Evolutionary conservation across 2,329 filamentous ascomycete genomes (phyloP).

Genomic region (Phoma sp.): DNA sequence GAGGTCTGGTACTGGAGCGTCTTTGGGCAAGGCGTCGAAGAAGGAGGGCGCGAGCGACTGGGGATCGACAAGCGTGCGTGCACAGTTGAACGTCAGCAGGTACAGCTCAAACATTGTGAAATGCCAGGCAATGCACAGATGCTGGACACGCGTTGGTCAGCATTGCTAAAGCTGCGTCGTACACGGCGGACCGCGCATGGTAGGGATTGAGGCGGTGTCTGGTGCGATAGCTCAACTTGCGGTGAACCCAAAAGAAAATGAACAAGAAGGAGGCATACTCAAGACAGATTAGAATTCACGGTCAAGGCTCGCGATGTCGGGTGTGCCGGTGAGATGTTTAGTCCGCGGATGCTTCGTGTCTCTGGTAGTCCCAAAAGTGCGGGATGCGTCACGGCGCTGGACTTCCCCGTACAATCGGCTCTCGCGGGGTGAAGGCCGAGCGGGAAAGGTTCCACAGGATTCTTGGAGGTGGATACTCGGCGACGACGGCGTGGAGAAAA

Average conservation of each 20-base stretch:
- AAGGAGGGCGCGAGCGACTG: slow-evolving; percentile 76
- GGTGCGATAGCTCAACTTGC: background rate
- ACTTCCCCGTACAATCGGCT: slow-evolving; percentile 6
- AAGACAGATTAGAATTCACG: background rate
- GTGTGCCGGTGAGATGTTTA: background rate
- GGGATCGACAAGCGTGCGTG: slow-evolving; percentile 72
- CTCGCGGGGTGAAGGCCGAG: slow-evolving; percentile 7
- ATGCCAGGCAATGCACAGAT: slow-evolving; percentile 1
- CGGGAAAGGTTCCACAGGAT: slow-evolving; percentile 20
- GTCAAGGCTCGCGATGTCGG: background rate
- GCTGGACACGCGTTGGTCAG: slow-evolving; percentile 31
- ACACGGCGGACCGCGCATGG: slow-evolving; percentile 1
- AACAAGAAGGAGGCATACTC: slow-evolving; percentile 9
- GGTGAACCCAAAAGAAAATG: background rate
- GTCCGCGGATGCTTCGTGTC: background rate
- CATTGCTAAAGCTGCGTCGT: slow-evolving; percentile 19
- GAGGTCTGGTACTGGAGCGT: slow-evolving; percentile 67
- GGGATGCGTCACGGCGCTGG: slow-evolving; percentile 1
- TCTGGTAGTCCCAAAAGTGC: background rate
- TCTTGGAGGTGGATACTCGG: slow-evolving; percentile 28
- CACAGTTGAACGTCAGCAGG: slow-evolving; percentile 90
- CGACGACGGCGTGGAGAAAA: slow-evolving; percentile 28
- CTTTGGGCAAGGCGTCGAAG: slow-evolving; percentile 49
- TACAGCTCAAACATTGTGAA: slow-evolving; percentile 68
- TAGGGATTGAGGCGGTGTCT: slow-evolving; percentile 8